phyloP scores from a whole-genome alignment of 257 asterid species.

The Ilex aquifolium region DNA sequence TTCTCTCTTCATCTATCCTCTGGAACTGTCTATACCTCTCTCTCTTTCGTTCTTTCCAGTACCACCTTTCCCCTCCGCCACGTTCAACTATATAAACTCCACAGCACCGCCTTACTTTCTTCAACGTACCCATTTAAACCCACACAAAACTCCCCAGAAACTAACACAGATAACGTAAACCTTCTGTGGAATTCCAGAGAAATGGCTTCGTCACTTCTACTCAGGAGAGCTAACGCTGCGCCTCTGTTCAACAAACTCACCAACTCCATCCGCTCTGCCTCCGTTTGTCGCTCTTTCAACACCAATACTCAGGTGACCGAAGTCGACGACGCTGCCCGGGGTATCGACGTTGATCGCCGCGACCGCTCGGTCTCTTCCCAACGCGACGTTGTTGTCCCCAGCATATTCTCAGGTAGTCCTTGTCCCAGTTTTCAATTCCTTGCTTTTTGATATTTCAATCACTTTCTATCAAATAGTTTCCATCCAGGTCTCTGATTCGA shows the following conservation, averaged over 20 bases:
- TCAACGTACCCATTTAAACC: too few species aligned
- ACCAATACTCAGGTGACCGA: constrained; percentile 28
- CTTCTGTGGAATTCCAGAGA: not conserved
- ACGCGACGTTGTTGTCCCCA: constrained; percentile 20
- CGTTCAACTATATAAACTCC: constrained; percentile 7
- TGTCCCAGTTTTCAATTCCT: not conserved
- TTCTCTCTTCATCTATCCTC: too few species aligned
- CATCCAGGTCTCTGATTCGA: too few species aligned
- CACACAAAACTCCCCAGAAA: too few species aligned
- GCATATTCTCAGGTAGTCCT: constrained; percentile 24
- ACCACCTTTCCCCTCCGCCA: constrained; percentile 20
- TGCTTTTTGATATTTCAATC: not conserved
- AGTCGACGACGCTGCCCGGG: constrained; percentile 20
- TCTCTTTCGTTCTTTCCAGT: too few species aligned
- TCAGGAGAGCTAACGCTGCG: constrained; percentile 18
- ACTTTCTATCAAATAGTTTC: too few species aligned
- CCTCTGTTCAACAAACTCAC: constrained; percentile 18
- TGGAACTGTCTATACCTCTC: too few species aligned
- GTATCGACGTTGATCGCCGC: constrained; percentile 21
- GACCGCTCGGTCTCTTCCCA: constrained; percentile 25
- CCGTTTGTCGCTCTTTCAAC: constrained; percentile 22
- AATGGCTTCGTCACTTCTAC: constrained; percentile 33
- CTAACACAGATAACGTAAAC: too few species aligned
- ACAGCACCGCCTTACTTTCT: too few species aligned
- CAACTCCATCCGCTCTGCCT: constrained; percentile 1